Evolutionary conservation across 1,139 yeast species (phyloP), one percentile per base, ranked within the genome.

Genomic region (Dujonia santamariae): DNA sequence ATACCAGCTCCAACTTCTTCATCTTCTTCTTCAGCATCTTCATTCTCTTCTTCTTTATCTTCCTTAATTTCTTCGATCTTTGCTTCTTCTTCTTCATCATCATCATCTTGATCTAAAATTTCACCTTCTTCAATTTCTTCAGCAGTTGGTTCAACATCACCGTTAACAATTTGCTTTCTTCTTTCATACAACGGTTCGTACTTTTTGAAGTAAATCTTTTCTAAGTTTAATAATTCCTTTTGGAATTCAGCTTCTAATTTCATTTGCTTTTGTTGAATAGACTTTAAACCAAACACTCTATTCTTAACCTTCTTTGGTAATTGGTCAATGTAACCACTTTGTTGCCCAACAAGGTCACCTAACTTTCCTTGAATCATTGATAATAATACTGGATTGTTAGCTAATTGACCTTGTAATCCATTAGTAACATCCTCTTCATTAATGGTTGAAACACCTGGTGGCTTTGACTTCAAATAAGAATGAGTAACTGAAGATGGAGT

Each of bases 311-410:
- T 61, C 46, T 71, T 72, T n/a, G 97, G 90, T 50, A 92, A 74
- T 17, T 76, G 63, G 39, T 81, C 88, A 39, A 94, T 75, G 60
- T 92, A 92, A 5, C 96, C 96, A 33, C 90, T 80, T 51, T 86
- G 85, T 42, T 78, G 76, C 34, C 98, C 98, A 30, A 87, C 86
- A 44, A 92, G 72, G 27, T 78, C 71, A 29, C 92, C 92, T 44
- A 94, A 72, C 54, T 86, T 87, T 27, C 95, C 96, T 59, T 92
- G 95, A 52, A 94, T 88, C 81, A 90, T 79, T 19, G 87, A 78
- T 45, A 86, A 62, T 46, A 88, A 70, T 1, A 83, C 83, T 15
- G 95, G 95, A 56, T 85, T 85, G 52, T 78, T 74, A 44, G 81
- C 79, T 34, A 80, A 61, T 47, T 73, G 80, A 43, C 70, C 71